Evolutionary conservation across 2,329 filamentous ascomycete genomes (phyloP), one percentile per base, ranked within the genome.

Genomic region (Eutypa lata): DNA sequence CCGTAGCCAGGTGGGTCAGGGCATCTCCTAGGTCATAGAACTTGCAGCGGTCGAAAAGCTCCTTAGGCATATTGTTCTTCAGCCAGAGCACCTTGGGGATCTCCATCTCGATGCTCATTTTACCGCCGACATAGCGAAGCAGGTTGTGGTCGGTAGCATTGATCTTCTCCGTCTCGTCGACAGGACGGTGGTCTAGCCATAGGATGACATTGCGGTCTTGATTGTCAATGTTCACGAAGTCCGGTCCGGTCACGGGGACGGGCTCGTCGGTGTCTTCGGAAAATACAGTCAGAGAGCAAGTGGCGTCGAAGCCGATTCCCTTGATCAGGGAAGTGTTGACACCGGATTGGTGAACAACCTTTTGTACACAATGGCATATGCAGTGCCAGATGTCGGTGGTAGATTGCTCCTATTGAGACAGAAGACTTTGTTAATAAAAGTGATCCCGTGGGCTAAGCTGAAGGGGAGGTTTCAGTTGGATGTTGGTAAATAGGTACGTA

Each of bases 81-180:
- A 99, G 81, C 94, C 94, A 99, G 53, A 97, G 80, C 1, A 97
- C 90, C 76, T 99, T 99, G 58, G 94, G 94, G 52, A 99, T 95
- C 72, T 99, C 94, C 94, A 99, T 99, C 78, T 99, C 94, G 60
- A 97, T 93, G 69, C 91, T 96, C 94, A 99, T 99, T 70, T 89
- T 93, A 58, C 94, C 94, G 62, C 94, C 94, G 18, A 99, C 94
- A 68, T 99, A 99, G 66, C 91, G 89, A 54, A 99, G 83, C 50
- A 99, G 79, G 71, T 95, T 94, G 77, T 99, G 94, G 50, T 87
- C 81, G 2, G 94, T 97, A 51, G 85, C 84, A 71, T 99, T 99
- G 76, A 99, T 96, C 74, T 90, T 89, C 57, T 90, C 87, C 0
- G 93, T 95, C 79, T 99, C 94, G 55, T 90, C 84, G 14, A 94